Base-by-base conservation (phyloP, 257 asterid genomes). In the Gentiana straminea region DNA sequence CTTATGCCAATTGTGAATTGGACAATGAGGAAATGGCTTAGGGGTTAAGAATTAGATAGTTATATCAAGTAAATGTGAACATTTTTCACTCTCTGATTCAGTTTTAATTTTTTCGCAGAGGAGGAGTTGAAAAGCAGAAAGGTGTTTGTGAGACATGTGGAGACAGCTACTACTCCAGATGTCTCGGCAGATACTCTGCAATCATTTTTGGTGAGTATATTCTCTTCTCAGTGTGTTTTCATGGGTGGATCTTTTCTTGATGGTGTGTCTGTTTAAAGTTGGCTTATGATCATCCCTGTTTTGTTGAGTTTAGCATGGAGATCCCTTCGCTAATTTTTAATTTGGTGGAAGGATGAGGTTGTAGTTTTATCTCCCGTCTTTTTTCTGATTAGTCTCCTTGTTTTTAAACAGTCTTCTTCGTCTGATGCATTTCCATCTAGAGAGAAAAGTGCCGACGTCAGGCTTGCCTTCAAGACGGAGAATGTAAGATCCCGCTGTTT, bases 111-210 rank as follows among this genome's bases (percentile, higher is more conserved):
- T 63, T 57, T 68, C 65, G 32, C 73, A 82, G 96, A 62, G 32
- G 86, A 77, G 69, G 92, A 75, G 74, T 67, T 60, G 61, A 81
- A 66, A 76, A 64, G 75, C 56, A 78, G 64, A 68, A 91, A 91
- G 82, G 60, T 91, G 43, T 75, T 91, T 68, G 94, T 91, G 54
- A 91, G 59, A 9, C 95, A 76, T 54, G 86, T 86, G 69, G 95
- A 91, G 81, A 86, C 96, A 48, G 73, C 82, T 43, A 64, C 75
- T 52, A 82, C 77, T 77, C 69, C 94, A 5, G 74, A 68, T 67
- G 81, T 81, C 56, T 76, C 95, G 49, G 65, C 64, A 52, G 84
- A 84, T 64, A 82, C 79, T 61, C 69, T 86, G 70, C 82, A 70
- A 57, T 74, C 84, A n/a, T 73, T 80, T 54, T 75, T 80, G 97